phyloP scores from a whole-genome alignment of 306 rosid species.

The Pueraria montana region DNA sequence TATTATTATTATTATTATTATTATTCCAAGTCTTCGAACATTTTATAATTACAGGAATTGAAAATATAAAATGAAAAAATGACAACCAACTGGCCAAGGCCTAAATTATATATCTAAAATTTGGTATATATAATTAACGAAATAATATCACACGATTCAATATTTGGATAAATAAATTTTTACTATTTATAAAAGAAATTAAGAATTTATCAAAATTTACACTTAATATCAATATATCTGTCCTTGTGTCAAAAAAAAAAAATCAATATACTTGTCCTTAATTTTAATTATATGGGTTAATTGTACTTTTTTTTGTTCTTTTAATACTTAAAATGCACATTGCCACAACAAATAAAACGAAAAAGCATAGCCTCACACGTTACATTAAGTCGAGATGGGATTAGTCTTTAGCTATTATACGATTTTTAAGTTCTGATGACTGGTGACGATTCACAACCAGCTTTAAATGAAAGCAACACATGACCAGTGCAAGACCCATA shows the following conservation, averaged over 20 bases:
- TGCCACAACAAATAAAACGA: not conserved
- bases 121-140: not conserved
- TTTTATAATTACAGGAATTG: too few relatives aligned
- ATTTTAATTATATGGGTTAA: not conserved
- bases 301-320: not conserved
- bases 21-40: too few relatives aligned
- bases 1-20: too few relatives aligned
- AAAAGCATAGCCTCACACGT: not conserved
- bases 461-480: constrained; percentile 53
- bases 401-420: not conserved
- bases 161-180: not conserved
- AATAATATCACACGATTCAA: not conserved
- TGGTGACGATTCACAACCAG: constrained; percentile 30
- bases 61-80: too few relatives aligned
- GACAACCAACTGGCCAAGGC: not conserved
- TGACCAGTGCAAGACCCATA: constrained; percentile 38
- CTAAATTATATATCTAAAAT: not conserved
- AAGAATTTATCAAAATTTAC: not conserved
- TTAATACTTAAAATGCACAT: not conserved
- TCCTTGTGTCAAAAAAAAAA: too few relatives aligned
- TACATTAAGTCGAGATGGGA: not conserved
- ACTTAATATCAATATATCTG: not conserved
- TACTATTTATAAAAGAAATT: not conserved
- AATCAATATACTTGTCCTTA: too few relatives aligned
- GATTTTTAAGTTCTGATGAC: not conserved